Percentiles rank a stretch among this genome's conserved stretches.
Conservation (phyloP, 805 yeast species). For the Candida qinlingensis region DNA sequence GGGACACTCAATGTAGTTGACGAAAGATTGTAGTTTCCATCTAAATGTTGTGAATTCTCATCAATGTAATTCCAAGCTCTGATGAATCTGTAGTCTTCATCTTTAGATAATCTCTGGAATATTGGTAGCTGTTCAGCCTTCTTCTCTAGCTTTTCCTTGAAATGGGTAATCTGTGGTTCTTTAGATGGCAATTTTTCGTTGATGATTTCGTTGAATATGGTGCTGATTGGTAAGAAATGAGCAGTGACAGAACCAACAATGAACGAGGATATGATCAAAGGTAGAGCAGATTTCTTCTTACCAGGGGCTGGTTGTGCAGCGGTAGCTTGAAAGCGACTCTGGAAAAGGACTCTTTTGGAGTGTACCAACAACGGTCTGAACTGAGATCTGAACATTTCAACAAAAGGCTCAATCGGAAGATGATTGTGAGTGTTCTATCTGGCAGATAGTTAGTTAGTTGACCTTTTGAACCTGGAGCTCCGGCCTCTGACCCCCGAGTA, state of each 20-base stretch:
- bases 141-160: slow-evolving; percentile 34
- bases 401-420: too few relatives aligned
- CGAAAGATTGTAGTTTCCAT: slow-evolving; percentile 27
- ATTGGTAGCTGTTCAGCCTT: slow-evolving; percentile 45
- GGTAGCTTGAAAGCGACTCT: neutral
- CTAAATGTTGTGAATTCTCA: slow-evolving; percentile 26
- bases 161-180: slow-evolving; percentile 25
- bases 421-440: too few relatives aligned
- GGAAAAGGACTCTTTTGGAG: neutral
- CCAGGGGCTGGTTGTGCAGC: neutral
- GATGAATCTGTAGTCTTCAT: slow-evolving; percentile 33
- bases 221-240: slow-evolving; percentile 28
- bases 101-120: slow-evolving; percentile 39
- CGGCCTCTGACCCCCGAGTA: too few relatives aligned
- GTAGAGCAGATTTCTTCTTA: slow-evolving; percentile 6
- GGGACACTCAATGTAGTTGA: slow-evolving; percentile 59
- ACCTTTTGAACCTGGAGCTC: too few relatives aligned
- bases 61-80: slow-evolving; percentile 43
- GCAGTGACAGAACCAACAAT: slow-evolving; percentile 31
- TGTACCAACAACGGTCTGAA: neutral
- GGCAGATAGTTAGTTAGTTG: too few relatives aligned
- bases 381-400: neutral
- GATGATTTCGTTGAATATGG: slow-evolving; percentile 26
- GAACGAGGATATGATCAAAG: slow-evolving; percentile 23
- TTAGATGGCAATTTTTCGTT: slow-evolving; percentile 20